Base-by-base conservation (phyloP, 345 rosid genomes). In the Camelina laxa region DNA sequence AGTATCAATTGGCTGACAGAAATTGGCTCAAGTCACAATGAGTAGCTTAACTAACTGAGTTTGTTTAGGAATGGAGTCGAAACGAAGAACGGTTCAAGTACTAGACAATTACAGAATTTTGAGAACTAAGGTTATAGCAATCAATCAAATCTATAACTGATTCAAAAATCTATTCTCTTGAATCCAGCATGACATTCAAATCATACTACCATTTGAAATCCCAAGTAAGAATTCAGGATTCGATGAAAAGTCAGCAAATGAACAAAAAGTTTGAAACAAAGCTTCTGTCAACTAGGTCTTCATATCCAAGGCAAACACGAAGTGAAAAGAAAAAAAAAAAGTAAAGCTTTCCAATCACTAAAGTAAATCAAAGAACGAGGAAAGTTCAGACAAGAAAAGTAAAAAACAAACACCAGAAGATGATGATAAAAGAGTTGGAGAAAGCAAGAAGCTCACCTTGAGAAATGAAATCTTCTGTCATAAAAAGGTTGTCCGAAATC, bases 401-500 rank as follows among this genome's bases (percentile, higher is more conserved):
- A n/a, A n/a, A n/a, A n/a, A n/a, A n/a, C n/a, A n/a, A n/a, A n/a
- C n/a, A n/a, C n/a, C n/a, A n/a, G n/a, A n/a, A n/a, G n/a, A n/a
- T n/a, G n/a, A n/a, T n/a, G n/a, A n/a, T n/a, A n/a, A n/a, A n/a
- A n/a, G 49, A 71, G 41, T 39, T 56, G 39, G 24, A 75, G 63
- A 45, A 71, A 69, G 27, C 21, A 41, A 70, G 73, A 77, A 72
- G 63, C 72, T 72, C 49, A 72, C 77, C 81, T n/a, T 65, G 67
- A 22, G 54, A 66, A 20, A 17, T 2, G 31, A 67, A 67, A 72
- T 59, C 77, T 67, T 67, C 22, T 72, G 77, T 66, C 73, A 77
- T 53, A 13, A 72, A 66, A 72, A 72, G 63, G 50, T 72, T 78
- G 73, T 65, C 75, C 39, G 69, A 78, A 78, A 78, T 78, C 77